Percentiles rank a stretch among this genome's conserved stretches.
Evolutionary conservation across 805 yeast species (phyloP).

Genomic region (Zygoascus ofunaensis): DNA sequence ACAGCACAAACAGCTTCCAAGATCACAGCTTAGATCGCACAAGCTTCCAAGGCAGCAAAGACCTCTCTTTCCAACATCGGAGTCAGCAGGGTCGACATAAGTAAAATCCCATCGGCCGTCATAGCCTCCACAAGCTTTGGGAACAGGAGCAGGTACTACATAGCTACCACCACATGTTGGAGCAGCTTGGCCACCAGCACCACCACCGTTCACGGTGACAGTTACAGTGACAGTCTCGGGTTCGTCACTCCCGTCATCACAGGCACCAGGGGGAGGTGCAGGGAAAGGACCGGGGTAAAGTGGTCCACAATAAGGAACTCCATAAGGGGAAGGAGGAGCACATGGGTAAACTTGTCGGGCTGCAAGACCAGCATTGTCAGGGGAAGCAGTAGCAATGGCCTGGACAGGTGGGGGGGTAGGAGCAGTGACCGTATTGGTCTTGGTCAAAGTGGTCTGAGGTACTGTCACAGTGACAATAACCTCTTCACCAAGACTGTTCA

Average conservation of each 20-base stretch:
- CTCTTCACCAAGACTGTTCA: neutral
- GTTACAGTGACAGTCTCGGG: constrained; percentile 3
- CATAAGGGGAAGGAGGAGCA: neutral
- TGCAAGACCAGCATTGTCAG: neutral
- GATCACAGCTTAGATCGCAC: constrained; percentile 1
- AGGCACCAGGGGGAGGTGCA: neutral
- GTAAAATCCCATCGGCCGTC: constrained; percentile 3
- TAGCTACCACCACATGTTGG: constrained; percentile 2
- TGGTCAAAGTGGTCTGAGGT: neutral
- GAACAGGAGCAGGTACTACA: neutral
- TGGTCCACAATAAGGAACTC: neutral
- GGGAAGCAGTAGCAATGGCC: neutral
- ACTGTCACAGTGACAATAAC: neutral
- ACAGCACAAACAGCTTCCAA: constrained; percentile 1
- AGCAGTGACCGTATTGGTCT: neutral
- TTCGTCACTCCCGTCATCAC: neutral
- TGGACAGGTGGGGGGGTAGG: neutral
- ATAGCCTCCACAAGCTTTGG: constrained; percentile 1
- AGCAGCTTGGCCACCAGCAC: no score
- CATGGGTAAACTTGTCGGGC: neutral
- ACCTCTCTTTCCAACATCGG: constrained; percentile 1
- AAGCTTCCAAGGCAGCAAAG: constrained; percentile 2
- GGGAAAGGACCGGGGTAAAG: neutral
- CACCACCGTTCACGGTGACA: neutral
- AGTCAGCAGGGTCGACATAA: constrained; percentile 1